Evolutionary conservation across 2,329 filamentous ascomycete species (phyloP), one percentile per base, ranked within the genome.

Genomic region (Aspergillus pseudonomiae): DNA sequence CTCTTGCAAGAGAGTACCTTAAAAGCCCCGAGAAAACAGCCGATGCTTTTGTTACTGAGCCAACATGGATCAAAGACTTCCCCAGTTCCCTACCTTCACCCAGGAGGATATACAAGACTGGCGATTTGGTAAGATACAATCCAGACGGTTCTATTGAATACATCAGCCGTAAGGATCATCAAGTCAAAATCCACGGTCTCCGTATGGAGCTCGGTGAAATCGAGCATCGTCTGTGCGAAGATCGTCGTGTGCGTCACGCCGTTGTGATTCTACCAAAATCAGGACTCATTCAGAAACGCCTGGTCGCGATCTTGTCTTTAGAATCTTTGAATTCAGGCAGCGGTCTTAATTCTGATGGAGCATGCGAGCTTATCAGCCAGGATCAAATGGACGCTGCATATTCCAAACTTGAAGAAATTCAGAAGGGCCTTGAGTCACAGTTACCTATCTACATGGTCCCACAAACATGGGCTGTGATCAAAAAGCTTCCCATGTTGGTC

Each of bases 111-210:
- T 73, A 74, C 64, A 71, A 71, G 57, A 74, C 71, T 30, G 73
- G 73, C 4, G 73, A 75, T 58, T 64, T 71, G 24, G 69, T 65
- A 11, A 66, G 55, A 46, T 68, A 70, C 45, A 69, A 71, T 11
- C 28, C 61, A 6, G 69, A 71, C 55, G 69, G 69, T 14, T 67
- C 69, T 19, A 62, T 71, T 6, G 57, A 67, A 53, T 71, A 65
- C 28, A 60, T 71, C 19, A 65, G 88, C 6, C 83, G 89, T 50
- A 89, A 88, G 68, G 89, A 91, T 66, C 84, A 85, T 50, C 88
- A 89, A 72, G 85, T 90, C 63, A 91, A 92, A 73, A 75, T 91
- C 14, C 80, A 84, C 10, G 91, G 91, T 16, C 88, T 86, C 68
- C 81, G 89, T 56, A 86, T 90, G 67, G 91, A 88, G 76, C 82